A percentile compares a stretch with the other conserved stretches of the same genome.
phyloP scores from a whole-genome alignment of 345 rosid species.

The Lumnitzera racemosa region DNA sequence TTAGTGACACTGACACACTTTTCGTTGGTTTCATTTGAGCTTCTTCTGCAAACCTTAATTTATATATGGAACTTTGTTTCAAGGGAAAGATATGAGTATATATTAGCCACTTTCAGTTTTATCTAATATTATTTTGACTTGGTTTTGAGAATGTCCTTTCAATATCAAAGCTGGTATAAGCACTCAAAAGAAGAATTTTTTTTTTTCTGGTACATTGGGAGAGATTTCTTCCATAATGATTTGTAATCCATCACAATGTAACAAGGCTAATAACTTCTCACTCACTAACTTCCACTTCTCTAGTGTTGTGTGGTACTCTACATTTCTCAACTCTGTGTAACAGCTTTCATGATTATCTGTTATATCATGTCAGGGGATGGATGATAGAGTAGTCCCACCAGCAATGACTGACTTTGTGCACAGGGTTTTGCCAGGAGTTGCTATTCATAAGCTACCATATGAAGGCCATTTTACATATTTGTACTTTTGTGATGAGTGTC shows the following conservation, averaged over 20 bases:
- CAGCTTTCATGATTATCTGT: no score
- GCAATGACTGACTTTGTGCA: constrained; percentile 62
- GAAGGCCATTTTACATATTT: constrained; percentile 66
- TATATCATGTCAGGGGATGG: constrained; percentile 44
- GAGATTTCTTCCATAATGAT: constrained; percentile 1
- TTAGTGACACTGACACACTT: not conserved
- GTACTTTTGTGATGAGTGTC: constrained; percentile 63
- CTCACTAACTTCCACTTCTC: no score
- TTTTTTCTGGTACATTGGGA: not conserved
- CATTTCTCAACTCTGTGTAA: no score
- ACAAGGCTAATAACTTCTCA: no score
- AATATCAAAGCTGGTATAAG: no score
- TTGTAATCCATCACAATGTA: not conserved
- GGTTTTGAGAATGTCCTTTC: no score
- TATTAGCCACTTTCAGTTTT: no score
- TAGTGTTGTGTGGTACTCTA: not conserved
- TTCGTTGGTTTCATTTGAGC: no score
- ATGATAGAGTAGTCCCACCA: constrained; percentile 64
- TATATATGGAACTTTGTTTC: not conserved
- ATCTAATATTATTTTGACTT: no score
- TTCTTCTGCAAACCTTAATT: no score
- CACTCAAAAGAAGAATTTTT: no score
- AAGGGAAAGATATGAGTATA: no score
- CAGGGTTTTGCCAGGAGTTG: constrained; percentile 58
- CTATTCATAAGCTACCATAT: constrained; percentile 63